Evolutionary conservation across 352 stramenopile genomes (phyloP).

Genomic region (Globisporangium acanthophoron): DNA sequence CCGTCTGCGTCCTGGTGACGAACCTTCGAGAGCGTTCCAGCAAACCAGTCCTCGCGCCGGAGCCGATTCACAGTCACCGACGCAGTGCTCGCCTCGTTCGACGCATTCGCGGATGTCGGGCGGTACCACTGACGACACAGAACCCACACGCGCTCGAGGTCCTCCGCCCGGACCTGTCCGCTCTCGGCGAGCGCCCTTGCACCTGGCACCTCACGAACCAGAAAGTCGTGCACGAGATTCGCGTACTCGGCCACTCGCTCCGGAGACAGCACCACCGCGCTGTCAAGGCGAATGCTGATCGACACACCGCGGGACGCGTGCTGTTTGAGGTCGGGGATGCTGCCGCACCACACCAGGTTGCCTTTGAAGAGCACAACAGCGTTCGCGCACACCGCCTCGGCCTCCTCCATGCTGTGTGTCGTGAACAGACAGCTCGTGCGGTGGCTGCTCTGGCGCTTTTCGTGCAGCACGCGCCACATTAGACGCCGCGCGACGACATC

Average conservation of each 20-base stretch:
- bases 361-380: slow-evolving; percentile 74
- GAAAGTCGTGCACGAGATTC: slow-evolving; percentile 27
- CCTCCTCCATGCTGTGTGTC: slow-evolving; percentile 84
- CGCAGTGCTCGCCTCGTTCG: background rate
- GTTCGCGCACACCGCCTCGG: slow-evolving; percentile 77
- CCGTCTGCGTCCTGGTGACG: slow-evolving; percentile 16
- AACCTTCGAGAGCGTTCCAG: slow-evolving; percentile 31
- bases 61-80: slow-evolving; percentile 13
- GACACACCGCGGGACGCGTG: slow-evolving; percentile 58
- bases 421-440: slow-evolving; percentile 74
- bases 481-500: slow-evolving; percentile 73
- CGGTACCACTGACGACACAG: slow-evolving; percentile 28
- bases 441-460: slow-evolving; percentile 40
- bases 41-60: slow-evolving; percentile 32
- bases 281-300: slow-evolving; percentile 62
- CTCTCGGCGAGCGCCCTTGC: slow-evolving; percentile 14
- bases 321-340: slow-evolving; percentile 78
- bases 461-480: slow-evolving; percentile 75
- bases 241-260: slow-evolving; percentile 38
- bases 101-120: background rate
- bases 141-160: slow-evolving; percentile 53
- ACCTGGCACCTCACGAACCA: slow-evolving; percentile 16
- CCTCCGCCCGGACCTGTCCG: slow-evolving; percentile 21
- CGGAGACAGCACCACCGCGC: slow-evolving; percentile 27
- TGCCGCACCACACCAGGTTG: slow-evolving; percentile 66